Conservation (phyloP, 306 rosid genomes). For the Sicyos edulis region DNA sequence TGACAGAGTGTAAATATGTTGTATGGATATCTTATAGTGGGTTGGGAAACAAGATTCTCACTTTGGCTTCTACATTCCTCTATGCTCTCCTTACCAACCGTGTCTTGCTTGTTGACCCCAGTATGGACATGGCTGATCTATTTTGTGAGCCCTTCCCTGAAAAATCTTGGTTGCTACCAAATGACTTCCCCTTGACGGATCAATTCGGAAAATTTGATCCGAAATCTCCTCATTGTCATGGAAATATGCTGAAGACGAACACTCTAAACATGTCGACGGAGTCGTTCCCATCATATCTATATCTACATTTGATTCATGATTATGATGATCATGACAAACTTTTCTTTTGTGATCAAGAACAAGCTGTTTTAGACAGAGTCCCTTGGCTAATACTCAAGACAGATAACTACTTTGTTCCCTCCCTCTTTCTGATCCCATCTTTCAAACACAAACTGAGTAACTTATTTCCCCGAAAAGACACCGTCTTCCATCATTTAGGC, state of each 20-base stretch:
- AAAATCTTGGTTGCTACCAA: slow-evolving; percentile 54
- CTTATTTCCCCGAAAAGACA: slow-evolving; percentile 56
- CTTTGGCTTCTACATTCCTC: slow-evolving; percentile 54
- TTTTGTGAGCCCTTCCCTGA: slow-evolving; percentile 70
- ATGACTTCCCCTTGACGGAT: slow-evolving; percentile 42
- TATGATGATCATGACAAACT: slow-evolving; percentile 66
- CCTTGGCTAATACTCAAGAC: slow-evolving; percentile 62
- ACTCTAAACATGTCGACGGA: slow-evolving; percentile 13
- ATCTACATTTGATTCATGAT: slow-evolving; percentile 63
- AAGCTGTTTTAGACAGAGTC: slow-evolving; percentile 37
- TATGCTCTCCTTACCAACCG: slow-evolving; percentile 68
- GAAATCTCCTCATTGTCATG: slow-evolving; percentile 44
- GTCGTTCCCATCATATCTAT: slow-evolving; percentile 33
- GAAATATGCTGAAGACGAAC: slow-evolving; percentile 46
- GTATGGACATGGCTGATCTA: slow-evolving; percentile 60
- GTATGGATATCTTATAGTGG: slow-evolving; percentile 73
- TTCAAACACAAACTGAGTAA: slow-evolving; percentile 46
- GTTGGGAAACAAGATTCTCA: slow-evolving; percentile 66
- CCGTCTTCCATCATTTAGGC: slow-evolving; percentile 63
- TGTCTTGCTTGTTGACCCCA: slow-evolving; percentile 66
- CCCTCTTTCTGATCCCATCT: slow-evolving; percentile 60
- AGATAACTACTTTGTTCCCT: slow-evolving; percentile 63
- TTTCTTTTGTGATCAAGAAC: slow-evolving; percentile 71
- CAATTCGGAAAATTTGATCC: slow-evolving; percentile 34
- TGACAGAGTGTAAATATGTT: slow-evolving; percentile 49